Conservation (phyloP, 2,329 filamentous ascomycete genomes). For the Pseudogymnoascus sp. region DNA sequence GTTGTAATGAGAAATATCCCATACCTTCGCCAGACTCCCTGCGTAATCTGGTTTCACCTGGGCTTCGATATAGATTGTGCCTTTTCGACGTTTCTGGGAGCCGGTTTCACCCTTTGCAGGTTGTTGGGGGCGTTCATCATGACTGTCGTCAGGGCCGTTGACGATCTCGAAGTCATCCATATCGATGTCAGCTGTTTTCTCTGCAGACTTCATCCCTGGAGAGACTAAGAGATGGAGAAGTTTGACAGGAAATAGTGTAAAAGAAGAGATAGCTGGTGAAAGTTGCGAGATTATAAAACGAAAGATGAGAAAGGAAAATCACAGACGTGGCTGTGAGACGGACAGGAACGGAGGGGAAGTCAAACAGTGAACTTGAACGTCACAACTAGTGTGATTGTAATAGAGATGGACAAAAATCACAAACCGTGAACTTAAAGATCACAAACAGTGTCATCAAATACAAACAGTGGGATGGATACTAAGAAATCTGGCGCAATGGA, state of each 20-base stretch:
- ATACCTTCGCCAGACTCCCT: neutral
- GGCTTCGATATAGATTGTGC: slow-evolving; percentile 1
- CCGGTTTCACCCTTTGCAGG: neutral
- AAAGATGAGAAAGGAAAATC: neutral
- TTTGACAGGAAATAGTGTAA: neutral
- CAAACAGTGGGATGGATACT: neutral
- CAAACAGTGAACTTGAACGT: no score
- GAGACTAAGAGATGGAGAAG: neutral
- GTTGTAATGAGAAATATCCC: neutral
- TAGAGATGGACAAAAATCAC: neutral
- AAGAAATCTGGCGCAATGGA: neutral
- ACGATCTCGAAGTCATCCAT: neutral
- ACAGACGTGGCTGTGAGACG: no score
- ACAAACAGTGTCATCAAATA: neutral
- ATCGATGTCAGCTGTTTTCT: no score
- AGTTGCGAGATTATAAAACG: neutral
- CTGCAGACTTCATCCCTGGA: neutral
- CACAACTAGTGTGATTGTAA: no score
- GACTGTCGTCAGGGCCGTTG: neutral
- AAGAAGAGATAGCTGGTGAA: neutral
- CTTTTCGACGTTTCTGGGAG: neutral
- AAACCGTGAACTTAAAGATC: neutral
- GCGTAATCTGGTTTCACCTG: neutral
- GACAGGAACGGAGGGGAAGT: no score
- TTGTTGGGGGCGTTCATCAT: neutral